Percentiles rank a stretch among this genome's conserved stretches.
Evolutionary conservation across 2,329 filamentous ascomycete genomes (phyloP).

Genomic region (Metarhizium sp.): DNA sequence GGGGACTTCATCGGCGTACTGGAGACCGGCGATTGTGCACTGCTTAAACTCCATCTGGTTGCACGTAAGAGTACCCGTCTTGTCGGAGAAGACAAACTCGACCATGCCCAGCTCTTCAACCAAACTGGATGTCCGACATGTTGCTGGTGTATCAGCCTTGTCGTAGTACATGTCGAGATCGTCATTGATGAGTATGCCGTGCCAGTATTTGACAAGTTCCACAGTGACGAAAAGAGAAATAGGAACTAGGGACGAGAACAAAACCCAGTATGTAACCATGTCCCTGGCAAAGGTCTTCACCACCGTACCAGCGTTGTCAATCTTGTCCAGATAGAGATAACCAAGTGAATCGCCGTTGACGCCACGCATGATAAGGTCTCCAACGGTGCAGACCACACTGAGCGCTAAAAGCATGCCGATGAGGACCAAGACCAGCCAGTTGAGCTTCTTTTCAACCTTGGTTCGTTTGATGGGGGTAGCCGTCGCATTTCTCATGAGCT

Average conservation of each 20-base stretch:
- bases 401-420: slow-evolving; percentile 75
- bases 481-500: slow-evolving; percentile 97
- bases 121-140: slow-evolving; percentile 89
- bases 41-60: slow-evolving; percentile 99
- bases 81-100: slow-evolving; percentile 97
- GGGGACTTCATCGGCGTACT: slow-evolving; percentile 85
- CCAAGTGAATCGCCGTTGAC: slow-evolving; percentile 51
- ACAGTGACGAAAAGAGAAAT: slow-evolving; percentile 97
- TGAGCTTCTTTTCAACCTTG: slow-evolving; percentile 88
- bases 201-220: slow-evolving; percentile 96
- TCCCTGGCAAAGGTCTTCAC: slow-evolving; percentile 82
- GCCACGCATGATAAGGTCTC: slow-evolving; percentile 73
- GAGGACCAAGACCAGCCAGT: slow-evolving; percentile 84
- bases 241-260: slow-evolving; percentile 92
- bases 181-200: slow-evolving; percentile 94
- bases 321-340: slow-evolving; percentile 62
- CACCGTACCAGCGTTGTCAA: slow-evolving; percentile 43
- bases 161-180: slow-evolving; percentile 98
- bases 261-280: slow-evolving; percentile 95
- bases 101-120: slow-evolving; percentile 98
- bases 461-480: slow-evolving; percentile 96
- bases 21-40: slow-evolving; percentile 83
- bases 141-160: slow-evolving; percentile 87
- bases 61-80: slow-evolving; percentile 94
- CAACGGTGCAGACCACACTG: slow-evolving; percentile 83